Conservation (phyloP, 441 rosid species). For the Heliophila coronopifolia region DNA sequence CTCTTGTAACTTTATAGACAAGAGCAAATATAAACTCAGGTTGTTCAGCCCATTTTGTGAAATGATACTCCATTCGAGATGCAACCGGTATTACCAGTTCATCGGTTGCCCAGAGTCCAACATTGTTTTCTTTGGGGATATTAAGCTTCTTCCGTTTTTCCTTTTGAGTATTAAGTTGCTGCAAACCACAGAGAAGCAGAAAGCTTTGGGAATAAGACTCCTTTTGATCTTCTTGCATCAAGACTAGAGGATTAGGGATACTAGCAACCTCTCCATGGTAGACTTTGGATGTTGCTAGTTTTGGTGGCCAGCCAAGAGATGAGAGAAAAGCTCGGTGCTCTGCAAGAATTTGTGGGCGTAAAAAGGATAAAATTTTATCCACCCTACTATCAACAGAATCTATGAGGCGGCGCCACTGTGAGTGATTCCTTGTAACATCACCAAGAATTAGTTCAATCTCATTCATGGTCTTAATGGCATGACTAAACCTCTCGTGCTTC, state of each 20-base stretch:
- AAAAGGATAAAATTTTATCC: slow-evolving; percentile 48
- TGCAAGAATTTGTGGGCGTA: slow-evolving; percentile 57
- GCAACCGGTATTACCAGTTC: slow-evolving; percentile 69
- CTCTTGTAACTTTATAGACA: slow-evolving; percentile 50
- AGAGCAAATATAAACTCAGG: slow-evolving; percentile 74
- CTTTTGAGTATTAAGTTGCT: slow-evolving; percentile 48
- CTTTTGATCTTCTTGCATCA: slow-evolving; percentile 54
- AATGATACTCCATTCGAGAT: slow-evolving; percentile 71
- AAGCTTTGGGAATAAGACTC: slow-evolving; percentile 53
- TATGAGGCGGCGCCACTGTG: slow-evolving; percentile 54
- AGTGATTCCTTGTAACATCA: slow-evolving; percentile 38
- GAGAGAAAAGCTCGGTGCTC: slow-evolving; percentile 71
- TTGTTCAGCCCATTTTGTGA: slow-evolving; percentile 59
- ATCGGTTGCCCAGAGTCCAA: slow-evolving; percentile 60
- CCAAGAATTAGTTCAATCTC: slow-evolving; percentile 44
- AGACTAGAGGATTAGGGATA: slow-evolving; percentile 55
- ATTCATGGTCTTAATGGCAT: slow-evolving; percentile 47
- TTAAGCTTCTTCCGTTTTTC: slow-evolving; percentile 43
- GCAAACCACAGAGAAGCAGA: slow-evolving; percentile 64
- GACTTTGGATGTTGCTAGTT: slow-evolving; percentile 36
- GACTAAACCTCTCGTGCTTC: slow-evolving; percentile 44
- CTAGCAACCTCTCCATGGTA: slow-evolving; percentile 35
- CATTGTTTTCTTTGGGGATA: slow-evolving; percentile 18
- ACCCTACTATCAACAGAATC: slow-evolving; percentile 62
- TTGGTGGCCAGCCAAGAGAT: slow-evolving; percentile 83